Evolutionary conservation across 192 early-diverging fungal species (phyloP), one percentile per base, ranked within the genome.

Genomic region (Entomortierella parvispora): DNA sequence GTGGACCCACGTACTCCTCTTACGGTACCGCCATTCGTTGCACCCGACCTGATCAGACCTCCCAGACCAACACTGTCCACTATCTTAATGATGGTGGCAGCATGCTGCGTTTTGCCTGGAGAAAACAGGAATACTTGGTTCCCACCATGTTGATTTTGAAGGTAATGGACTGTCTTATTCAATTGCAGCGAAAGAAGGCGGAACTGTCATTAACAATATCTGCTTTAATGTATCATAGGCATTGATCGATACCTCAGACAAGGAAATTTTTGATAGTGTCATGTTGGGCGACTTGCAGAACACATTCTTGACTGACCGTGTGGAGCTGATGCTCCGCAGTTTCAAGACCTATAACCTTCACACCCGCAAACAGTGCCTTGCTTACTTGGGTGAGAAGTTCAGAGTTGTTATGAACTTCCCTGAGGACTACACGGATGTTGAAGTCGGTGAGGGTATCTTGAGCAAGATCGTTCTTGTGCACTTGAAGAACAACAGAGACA

Each of bases 61-160:
- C 96, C 25, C 90, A 95, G 74, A 94, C 96, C 12, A 84, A 95
- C 68, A 95, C 95, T 32, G 83, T 99, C 81, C 96, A 99, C 78
- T 99, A 99, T 74, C 84, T 95, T 45, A 92, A 84, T 17, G 94
- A 97, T 58, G 97, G 97, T 22, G 88, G 86, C 26, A 82, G 92
- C 40, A 91, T 93, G 58, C 66, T 99, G 59, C 91, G 96, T 20
- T 97, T 99, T 60, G 85, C 92, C 23, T 94, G 92, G 85, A 86
- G 91, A 53, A 99, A 97, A 82, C 94, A 93, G 59, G 96, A 99
- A 83, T 99, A 96, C 82, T 85, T 98, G 87, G 90, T 99, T 7
- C 97, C 97, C 26, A 90, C 94, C 2, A 74, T 97, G 60, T 80
- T 99, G 31, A 82, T 99, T 51, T 80, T 98, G 78, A 90, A 94